phyloP scores from a whole-genome alignment of 2,329 filamentous ascomycete genomes.

The Fusarium poae region DNA sequence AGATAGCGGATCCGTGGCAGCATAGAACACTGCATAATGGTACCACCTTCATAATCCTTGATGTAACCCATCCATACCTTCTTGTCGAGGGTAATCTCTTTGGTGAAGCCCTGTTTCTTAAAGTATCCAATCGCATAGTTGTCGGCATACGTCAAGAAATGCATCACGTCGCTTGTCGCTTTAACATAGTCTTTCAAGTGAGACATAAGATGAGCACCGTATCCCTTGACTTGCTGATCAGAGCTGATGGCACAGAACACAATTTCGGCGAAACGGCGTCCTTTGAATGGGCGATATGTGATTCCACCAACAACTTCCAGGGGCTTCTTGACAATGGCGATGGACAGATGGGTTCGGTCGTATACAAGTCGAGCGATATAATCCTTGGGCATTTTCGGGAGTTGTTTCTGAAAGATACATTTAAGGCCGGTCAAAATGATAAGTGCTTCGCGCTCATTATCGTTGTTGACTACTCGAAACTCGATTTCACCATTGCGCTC shows the following conservation, averaged over 20 bases:
- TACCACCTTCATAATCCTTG: slow-evolving; percentile 98
- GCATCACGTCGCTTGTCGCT: slow-evolving; percentile 95
- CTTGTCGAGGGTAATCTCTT: slow-evolving; percentile 93
- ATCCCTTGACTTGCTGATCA: slow-evolving; percentile 98
- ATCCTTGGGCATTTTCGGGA: slow-evolving; percentile 99
- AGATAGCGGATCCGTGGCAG: slow-evolving; percentile 94
- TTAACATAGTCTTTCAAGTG: slow-evolving; percentile 99
- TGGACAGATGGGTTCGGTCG: slow-evolving; percentile 94
- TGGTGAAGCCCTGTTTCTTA: slow-evolving; percentile 99
- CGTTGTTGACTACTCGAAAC: slow-evolving; percentile 98
- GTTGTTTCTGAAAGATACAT: slow-evolving; percentile 97
- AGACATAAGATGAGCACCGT: slow-evolving; percentile 97
- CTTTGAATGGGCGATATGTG: slow-evolving; percentile 94
- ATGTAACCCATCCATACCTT: slow-evolving; percentile 99
- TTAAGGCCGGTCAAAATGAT: slow-evolving; percentile 97
- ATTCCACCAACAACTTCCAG: slow-evolving; percentile 97
- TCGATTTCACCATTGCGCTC: slow-evolving; percentile 95
- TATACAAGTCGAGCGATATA: slow-evolving; percentile 98
- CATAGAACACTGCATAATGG: slow-evolving; percentile 99
- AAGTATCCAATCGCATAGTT: slow-evolving; percentile 99
- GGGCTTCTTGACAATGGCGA: slow-evolving; percentile 97
- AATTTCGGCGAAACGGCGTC: slow-evolving; percentile 94
- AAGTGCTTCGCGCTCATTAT: slow-evolving; percentile 85
- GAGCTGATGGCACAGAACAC: slow-evolving; percentile 98
- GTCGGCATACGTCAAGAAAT: slow-evolving; percentile 98